Evolutionary conservation across 129 eudicot species (phyloP).

Genomic region (Calendula officinalis): DNA sequence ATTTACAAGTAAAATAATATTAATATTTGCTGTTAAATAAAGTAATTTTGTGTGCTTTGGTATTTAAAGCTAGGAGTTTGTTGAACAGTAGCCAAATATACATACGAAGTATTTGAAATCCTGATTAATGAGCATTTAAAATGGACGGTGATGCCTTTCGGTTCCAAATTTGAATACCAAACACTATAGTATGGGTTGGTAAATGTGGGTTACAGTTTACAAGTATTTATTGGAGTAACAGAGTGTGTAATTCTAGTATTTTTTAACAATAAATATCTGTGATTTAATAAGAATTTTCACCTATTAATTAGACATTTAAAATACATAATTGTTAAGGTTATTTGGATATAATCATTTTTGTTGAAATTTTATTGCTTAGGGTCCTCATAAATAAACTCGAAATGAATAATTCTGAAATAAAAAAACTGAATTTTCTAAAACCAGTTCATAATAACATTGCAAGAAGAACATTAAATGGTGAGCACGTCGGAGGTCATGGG

Average conservation of each 20-base stretch:
- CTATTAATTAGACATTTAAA: background rate
- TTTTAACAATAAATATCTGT: background rate
- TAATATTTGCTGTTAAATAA: too few relatives aligned
- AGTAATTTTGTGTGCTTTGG: too few relatives aligned
- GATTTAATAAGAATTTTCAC: background rate
- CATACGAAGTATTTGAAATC: slow-evolving; percentile 1
- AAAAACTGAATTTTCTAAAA: too few relatives aligned
- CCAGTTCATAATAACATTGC: too few relatives aligned
- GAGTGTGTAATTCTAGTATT: background rate
- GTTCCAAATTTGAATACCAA: slow-evolving; percentile 11
- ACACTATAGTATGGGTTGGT: background rate
- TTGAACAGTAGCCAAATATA: too few relatives aligned
- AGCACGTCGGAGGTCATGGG: too few relatives aligned
- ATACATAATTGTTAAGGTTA: background rate
- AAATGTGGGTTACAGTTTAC: slow-evolving; percentile 10
- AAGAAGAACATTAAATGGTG: too few relatives aligned
- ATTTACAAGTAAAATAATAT: too few relatives aligned
- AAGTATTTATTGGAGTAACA: background rate
- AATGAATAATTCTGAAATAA: background rate
- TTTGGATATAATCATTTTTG: background rate
- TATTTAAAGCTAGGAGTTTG: too few relatives aligned
- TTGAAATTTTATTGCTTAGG: background rate
- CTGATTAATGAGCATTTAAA: slow-evolving; percentile 23
- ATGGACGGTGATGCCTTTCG: slow-evolving; percentile 20
- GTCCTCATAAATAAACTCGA: background rate